phyloP scores from a whole-genome alignment of 257 asterid species.

The Dorcoceras hygrometricum region DNA sequence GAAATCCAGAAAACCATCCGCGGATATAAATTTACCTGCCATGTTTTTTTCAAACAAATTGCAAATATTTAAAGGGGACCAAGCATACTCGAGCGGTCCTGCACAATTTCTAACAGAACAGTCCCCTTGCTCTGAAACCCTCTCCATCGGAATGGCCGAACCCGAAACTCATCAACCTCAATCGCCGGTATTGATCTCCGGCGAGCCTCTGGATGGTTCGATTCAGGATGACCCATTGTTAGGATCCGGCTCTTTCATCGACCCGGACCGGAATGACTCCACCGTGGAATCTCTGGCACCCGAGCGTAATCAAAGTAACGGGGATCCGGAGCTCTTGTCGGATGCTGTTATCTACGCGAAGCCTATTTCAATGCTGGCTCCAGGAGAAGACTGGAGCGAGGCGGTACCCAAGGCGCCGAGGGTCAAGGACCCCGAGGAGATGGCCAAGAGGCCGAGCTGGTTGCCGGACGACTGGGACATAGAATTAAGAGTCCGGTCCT shows the following conservation, averaged over 20 bases:
- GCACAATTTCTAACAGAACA: not conserved
- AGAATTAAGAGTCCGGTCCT: not conserved
- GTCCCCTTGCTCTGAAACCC: not conserved
- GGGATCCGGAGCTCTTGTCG: constrained; percentile 26
- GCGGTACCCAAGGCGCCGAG: not conserved
- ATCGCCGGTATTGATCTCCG: not conserved
- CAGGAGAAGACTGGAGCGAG: constrained; percentile 20
- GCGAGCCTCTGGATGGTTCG: not conserved
- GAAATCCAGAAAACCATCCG: too few species aligned
- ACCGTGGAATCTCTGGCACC: constrained; percentile 17
- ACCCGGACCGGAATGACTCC: constrained; percentile 15
- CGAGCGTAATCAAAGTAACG: not conserved
- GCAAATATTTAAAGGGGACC: too few species aligned
- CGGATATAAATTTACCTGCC: not conserved
- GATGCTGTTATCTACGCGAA: constrained; percentile 35
- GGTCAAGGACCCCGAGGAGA: not conserved
- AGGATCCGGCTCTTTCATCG: constrained; percentile 34
- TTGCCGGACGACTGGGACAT: constrained; percentile 18
- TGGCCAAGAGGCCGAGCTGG: constrained; percentile 20
- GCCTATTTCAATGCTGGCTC: constrained; percentile 40
- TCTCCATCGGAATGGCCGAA: not conserved
- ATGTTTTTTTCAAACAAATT: too few species aligned
- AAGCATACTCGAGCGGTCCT: not conserved
- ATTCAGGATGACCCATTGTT: constrained; percentile 28
- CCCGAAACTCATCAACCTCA: not conserved